These are phyloP conservation scores for Hemisphaericaspora xylanilytica DNA, from an alignment of 1,139 yeast genomes.

Conservation along the genomic window DNA sequence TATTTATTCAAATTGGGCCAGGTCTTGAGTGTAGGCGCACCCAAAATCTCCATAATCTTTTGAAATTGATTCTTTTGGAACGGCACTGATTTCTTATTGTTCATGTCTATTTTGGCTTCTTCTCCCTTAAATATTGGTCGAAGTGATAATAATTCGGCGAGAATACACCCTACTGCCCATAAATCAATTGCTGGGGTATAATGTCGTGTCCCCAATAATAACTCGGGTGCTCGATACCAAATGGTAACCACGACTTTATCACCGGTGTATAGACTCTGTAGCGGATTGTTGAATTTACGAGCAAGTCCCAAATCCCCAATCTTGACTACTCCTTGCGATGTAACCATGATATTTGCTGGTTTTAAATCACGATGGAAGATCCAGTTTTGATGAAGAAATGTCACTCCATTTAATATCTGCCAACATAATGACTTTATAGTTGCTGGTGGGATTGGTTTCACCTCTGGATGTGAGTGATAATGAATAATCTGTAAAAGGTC, in stretches of 20 bases:
- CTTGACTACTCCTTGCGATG: constrained; percentile 83
- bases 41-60: constrained; percentile 85
- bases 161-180: constrained; percentile 97
- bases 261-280: constrained; percentile 87
- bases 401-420: constrained; percentile 91
- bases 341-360: constrained; percentile 97
- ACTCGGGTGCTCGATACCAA: constrained; percentile 97
- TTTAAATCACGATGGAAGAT: constrained; percentile 91
- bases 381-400: constrained; percentile 93
- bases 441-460: constrained; percentile 70
- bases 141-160: constrained; percentile 84
- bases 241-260: constrained; percentile 98
- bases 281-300: constrained; percentile 80
- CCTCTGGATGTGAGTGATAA: constrained; percentile 87
- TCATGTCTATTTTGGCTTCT: constrained; percentile 85
- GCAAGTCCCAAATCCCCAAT: constrained; percentile 97
- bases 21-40: constrained; percentile 70
- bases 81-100: constrained; percentile 83
- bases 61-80: constrained; percentile 91
- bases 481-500: constrained; percentile 91
- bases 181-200: constrained; percentile 93
- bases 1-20: constrained; percentile 82
- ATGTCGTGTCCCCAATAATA: constrained; percentile 85
- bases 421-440: constrained; percentile 82
- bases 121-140: constrained; percentile 97